Evolutionary conservation across 2,329 filamentous ascomycete species (phyloP).

Genomic region (Plenodomus tracheiphilus): DNA sequence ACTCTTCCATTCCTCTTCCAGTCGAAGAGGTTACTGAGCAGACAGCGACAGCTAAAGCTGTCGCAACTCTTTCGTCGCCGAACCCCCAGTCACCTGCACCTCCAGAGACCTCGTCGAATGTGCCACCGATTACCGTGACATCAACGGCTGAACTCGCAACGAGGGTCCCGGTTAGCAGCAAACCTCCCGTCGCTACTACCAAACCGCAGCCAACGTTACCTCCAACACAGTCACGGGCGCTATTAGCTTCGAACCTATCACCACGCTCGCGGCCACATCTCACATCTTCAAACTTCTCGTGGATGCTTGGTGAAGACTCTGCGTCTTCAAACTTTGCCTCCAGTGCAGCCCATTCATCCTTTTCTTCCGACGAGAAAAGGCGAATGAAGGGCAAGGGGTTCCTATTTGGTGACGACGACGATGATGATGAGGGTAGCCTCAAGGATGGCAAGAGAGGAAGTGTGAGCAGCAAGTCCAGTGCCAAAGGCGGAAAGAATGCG

Average conservation of each 20-base stretch:
- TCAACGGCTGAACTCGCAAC: slow-evolving; percentile 8
- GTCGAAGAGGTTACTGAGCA: slow-evolving; percentile 41
- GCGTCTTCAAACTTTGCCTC: slow-evolving; percentile 40
- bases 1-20: slow-evolving; percentile 50
- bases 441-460: slow-evolving; percentile 28
- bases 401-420: slow-evolving; percentile 48
- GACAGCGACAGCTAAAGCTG: slow-evolving; percentile 24
- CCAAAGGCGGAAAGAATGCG: slow-evolving; percentile 17
- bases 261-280: slow-evolving; percentile 64
- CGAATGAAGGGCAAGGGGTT: slow-evolving; percentile 45
- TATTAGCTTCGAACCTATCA: slow-evolving; percentile 32
- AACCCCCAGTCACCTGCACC: slow-evolving; percentile 18
- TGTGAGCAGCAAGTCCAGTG: slow-evolving; percentile 18
- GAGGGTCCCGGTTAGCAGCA: slow-evolving; percentile 1
- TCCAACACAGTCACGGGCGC: slow-evolving; percentile 11
- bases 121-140: slow-evolving; percentile 21
- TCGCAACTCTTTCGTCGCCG: slow-evolving; percentile 23
- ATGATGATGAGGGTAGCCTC: slow-evolving; percentile 31
- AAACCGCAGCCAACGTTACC: slow-evolving; percentile 25
- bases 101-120: slow-evolving; percentile 21
- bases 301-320: slow-evolving; percentile 65
- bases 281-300: slow-evolving; percentile 75
- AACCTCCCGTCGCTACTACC: slow-evolving; percentile 9
- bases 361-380: slow-evolving; percentile 42
- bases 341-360: slow-evolving; percentile 37